Evolutionary conservation across 2,329 filamentous ascomycete genomes (phyloP).

Genomic region (Fusarium acutatum): DNA sequence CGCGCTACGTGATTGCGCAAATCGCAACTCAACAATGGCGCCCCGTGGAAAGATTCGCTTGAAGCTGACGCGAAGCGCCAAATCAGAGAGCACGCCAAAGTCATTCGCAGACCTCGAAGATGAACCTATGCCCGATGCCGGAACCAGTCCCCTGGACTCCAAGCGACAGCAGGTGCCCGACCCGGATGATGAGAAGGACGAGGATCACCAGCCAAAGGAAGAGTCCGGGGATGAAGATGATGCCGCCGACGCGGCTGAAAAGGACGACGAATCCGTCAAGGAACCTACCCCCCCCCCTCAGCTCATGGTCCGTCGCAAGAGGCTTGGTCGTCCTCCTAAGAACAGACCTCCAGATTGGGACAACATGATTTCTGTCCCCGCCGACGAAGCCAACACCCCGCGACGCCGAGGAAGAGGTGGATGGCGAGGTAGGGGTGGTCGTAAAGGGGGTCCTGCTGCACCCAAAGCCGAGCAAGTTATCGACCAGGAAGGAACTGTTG

Average conservation of each 20-base stretch:
- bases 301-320: conserved; percentile 75
- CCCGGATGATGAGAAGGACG: conserved; percentile 49
- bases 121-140: conserved; percentile 44
- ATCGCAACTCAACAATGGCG: conserved; percentile 35
- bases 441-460: conserved; percentile 73
- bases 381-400: conserved; percentile 65
- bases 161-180: conserved; percentile 55
- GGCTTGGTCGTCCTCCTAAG: conserved; percentile 87
- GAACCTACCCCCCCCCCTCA: conserved; percentile 65
- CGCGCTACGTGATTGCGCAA: conserved; percentile 10
- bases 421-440: conserved; percentile 74
- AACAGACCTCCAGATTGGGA: conserved; percentile 85
- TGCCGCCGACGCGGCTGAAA: conserved; percentile 41
- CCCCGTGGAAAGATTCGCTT: conserved; percentile 44
- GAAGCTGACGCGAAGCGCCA: conserved; percentile 45
- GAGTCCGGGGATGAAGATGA: conserved; percentile 56
- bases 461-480: conserved; percentile 85
- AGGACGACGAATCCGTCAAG: conserved; percentile 56
- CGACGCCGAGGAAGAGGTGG: conserved; percentile 73
- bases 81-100: conserved; percentile 53
- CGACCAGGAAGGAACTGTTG: conserved; percentile 92
- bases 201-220: conserved; percentile 63
- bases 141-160: conserved; percentile 42
- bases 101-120: conserved; percentile 53
- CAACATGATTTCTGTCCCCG: conserved; percentile 64